Conservation (phyloP, 1,284 basidiomycete genomes). For the Pseudozyma sp. region DNA sequence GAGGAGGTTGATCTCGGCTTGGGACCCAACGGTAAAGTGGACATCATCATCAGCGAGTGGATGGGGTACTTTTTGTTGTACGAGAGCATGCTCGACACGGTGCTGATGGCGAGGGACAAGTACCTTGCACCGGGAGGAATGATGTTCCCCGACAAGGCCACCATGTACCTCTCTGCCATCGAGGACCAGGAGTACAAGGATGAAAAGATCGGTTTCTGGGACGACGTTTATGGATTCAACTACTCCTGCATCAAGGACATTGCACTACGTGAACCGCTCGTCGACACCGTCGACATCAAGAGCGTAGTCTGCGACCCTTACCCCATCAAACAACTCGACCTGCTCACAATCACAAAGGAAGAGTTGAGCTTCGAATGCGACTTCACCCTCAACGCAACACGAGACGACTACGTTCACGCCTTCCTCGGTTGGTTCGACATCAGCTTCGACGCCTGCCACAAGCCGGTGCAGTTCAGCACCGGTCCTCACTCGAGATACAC, state of each 20-base stretch:
- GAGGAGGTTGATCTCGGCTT: constrained; percentile 79
- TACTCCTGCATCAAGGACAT: constrained; percentile 99
- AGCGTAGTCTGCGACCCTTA: constrained; percentile 68
- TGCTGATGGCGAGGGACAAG: constrained; percentile 94
- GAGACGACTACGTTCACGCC: constrained; percentile 95
- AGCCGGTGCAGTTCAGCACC: constrained; percentile 78
- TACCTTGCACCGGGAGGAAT: constrained; percentile 87
- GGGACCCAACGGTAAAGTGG: constrained; percentile 71
- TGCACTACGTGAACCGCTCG: constrained; percentile 92
- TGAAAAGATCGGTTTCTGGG: constrained; percentile 96
- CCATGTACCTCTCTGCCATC: constrained; percentile 93
- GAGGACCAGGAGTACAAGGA: constrained; percentile 99
- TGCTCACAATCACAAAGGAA: constrained; percentile 92
- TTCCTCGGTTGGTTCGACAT: constrained; percentile 99
- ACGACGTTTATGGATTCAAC: constrained; percentile 99
- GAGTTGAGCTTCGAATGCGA: constrained; percentile 87
- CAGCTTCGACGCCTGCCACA: constrained; percentile 94
- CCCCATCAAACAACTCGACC: constrained; percentile 75
- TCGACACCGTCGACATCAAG: constrained; percentile 83
- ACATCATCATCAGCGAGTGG: constrained; percentile 99
- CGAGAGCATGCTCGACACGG: constrained; percentile 99
- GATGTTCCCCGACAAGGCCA: constrained; percentile 96
- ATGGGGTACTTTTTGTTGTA: constrained; percentile 87
- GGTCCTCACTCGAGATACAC: constrained; percentile 68
- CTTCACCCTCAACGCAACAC: constrained; percentile 84